Percentiles rank a stretch among this genome's conserved stretches.
phyloP scores from a whole-genome alignment of 768 basidiomycete species.

The Mrakia hoshinonis region DNA sequence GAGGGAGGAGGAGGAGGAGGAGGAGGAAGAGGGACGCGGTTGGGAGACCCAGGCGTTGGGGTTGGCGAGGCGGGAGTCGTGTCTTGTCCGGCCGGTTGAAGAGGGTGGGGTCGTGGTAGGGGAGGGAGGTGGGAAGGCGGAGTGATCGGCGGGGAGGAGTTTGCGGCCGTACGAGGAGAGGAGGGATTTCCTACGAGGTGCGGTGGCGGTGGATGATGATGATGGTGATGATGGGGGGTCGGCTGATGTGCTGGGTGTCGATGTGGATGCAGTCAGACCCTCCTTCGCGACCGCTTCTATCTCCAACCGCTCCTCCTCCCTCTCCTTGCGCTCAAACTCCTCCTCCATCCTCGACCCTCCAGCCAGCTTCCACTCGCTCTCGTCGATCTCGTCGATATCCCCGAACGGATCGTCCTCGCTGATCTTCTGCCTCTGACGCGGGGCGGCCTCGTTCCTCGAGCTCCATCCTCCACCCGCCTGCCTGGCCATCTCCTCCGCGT shows the following conservation, averaged over 20 bases:
- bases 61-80: not conserved
- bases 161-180: too few relatives aligned
- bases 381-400: constrained; percentile 16
- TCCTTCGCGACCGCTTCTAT: not conserved
- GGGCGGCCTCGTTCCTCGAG: not conserved
- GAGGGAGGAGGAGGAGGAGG: not conserved
- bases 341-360: not conserved
- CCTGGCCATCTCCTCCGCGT: not conserved
- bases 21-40: not conserved
- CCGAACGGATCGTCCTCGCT: constrained; percentile 7
- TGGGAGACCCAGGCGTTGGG: not conserved
- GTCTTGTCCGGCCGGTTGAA: not conserved
- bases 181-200: not conserved
- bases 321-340: not conserved
- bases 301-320: not conserved
- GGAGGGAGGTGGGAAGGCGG: not conserved
- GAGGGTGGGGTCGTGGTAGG: not conserved
- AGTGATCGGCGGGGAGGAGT: not conserved
- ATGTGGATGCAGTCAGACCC: not conserved
- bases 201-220: too few relatives aligned
- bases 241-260: not conserved
- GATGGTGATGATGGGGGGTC: not conserved
- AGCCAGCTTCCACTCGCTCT: not conserved
- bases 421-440: not conserved
- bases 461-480: not conserved